Conservation (phyloP, 129 eudicot genomes). For the Lonicera japonica region DNA sequence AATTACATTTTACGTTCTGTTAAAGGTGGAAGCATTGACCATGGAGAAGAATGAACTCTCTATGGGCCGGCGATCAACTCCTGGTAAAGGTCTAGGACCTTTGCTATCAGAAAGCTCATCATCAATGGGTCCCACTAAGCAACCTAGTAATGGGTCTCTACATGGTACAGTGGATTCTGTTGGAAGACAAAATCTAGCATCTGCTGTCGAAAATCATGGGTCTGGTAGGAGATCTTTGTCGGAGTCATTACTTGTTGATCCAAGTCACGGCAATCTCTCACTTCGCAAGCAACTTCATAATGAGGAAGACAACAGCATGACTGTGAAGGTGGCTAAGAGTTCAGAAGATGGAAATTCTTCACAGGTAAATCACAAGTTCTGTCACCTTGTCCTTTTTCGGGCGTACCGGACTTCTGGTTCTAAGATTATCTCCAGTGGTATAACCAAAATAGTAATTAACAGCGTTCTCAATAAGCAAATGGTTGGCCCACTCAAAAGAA, state of each 20-base stretch:
- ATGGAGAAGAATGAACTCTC: slow-evolving; percentile 67
- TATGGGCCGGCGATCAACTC: slow-evolving; percentile 39
- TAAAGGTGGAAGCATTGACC: slow-evolving; percentile 69
- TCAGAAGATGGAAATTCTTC: slow-evolving; percentile 57
- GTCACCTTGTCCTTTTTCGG: too few relatives aligned
- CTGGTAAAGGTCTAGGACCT: slow-evolving; percentile 32
- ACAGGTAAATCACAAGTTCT: slow-evolving; percentile 31
- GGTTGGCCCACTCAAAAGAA: too few relatives aligned
- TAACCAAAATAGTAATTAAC: too few relatives aligned
- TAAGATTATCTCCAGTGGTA: too few relatives aligned
- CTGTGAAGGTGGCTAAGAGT: slow-evolving; percentile 32
- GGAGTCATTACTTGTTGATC: slow-evolving; percentile 66
- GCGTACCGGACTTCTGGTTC: too few relatives aligned
- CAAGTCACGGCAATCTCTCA: slow-evolving; percentile 64
- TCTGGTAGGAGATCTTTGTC: slow-evolving; percentile 88
- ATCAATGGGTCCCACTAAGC: slow-evolving; percentile 32
- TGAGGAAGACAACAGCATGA: slow-evolving; percentile 43
- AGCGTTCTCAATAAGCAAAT: too few relatives aligned
- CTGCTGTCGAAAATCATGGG: slow-evolving; percentile 84
- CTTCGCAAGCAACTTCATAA: slow-evolving; percentile 60
- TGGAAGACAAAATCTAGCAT: slow-evolving; percentile 71
- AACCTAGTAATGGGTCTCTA: slow-evolving; percentile 20
- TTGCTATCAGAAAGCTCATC: slow-evolving; percentile 44
- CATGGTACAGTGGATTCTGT: slow-evolving; percentile 44
- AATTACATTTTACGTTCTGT: background rate